A percentile compares a stretch with the other conserved stretches of the same genome.
phyloP scores from a whole-genome alignment of 139 green algal species.

The Ulvella scutata region DNA sequence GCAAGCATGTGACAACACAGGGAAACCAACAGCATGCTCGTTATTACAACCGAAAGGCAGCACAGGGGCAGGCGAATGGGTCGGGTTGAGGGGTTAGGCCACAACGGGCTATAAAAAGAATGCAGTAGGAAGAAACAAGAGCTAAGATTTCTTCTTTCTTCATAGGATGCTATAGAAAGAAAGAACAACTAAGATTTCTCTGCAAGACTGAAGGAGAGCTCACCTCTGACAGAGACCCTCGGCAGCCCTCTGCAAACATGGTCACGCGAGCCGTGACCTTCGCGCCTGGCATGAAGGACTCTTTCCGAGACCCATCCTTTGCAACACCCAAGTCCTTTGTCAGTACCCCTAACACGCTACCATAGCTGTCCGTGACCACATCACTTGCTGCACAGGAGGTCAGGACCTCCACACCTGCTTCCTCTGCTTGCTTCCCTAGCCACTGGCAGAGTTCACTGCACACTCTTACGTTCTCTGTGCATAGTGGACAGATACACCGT shows the following conservation, averaged over 20 bases:
- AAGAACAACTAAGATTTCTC: too few relatives aligned
- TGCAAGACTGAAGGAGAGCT: background rate
- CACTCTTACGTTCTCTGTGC: too few relatives aligned
- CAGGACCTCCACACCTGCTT: conserved; percentile 75
- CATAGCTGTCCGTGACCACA: conserved; percentile 33
- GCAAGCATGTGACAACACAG: too few relatives aligned
- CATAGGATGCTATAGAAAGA: background rate
- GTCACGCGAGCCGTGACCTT: conserved; percentile 61
- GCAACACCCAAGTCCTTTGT: conserved; percentile 66
- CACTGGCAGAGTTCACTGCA: conserved; percentile 57
- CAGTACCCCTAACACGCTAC: conserved; percentile 46
- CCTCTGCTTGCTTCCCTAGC: conserved; percentile 62
- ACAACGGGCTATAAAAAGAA: too few relatives aligned
- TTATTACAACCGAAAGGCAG: too few relatives aligned
- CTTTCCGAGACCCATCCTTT: conserved; percentile 47
- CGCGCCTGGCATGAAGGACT: conserved; percentile 46
- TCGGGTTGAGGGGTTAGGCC: too few relatives aligned
- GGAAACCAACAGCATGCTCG: too few relatives aligned
- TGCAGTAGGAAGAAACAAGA: background rate
- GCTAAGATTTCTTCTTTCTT: background rate
- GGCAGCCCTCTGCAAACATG: conserved; percentile 80
- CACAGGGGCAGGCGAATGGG: too few relatives aligned
- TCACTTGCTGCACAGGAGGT: conserved; percentile 61
- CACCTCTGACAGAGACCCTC: conserved; percentile 73
- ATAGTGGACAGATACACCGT: too few relatives aligned